Base-by-base conservation (phyloP, 192 early-diverging fungal genomes). In the Gigaspora rosea region DNA sequence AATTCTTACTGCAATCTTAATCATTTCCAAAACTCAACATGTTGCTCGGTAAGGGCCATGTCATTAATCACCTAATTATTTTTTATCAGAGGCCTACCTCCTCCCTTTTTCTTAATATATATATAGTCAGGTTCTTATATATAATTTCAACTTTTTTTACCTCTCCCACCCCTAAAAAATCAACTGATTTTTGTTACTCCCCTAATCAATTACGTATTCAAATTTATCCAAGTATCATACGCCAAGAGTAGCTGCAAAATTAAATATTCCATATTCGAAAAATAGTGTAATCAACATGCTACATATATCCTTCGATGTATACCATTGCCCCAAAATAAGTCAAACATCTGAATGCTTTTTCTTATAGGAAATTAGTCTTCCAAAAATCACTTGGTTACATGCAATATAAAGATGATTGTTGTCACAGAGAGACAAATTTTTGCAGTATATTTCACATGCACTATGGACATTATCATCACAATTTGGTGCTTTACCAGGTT, bases 361-460 rank as follows among this genome's bases (percentile, higher is more conserved):
- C n/a, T n/a, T n/a, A n/a, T n/a, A n/a, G n/a, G n/a, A n/a, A 11
- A 2, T 11, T 63, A 35, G 10, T 33, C 61, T 20, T 35, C 3
- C 22, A 35, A 33, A 35, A 35, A 63, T 63, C 20, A 20, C 61
- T 35, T 63, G 20, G 33, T 63, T 36, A 67, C 65, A 67, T 67
- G 35, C 65, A 46, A 67, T 13, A 1, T 67, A 67, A 41, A 67
- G 18, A 67, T 15, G 0, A 4, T 46, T 36, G 46, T 46, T 49
- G 8, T 11, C 10, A 41, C 61, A 2, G 3, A 63, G 11, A n/a
- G 35, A 20, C 27, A 67, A 67, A 6, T 67, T 36, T 41, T 67
- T 27, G 10, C 12, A 36, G 12, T 67, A 67, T 11, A 67, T 67
- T 67, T 67, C 65, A 67, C 65, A 67, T 33, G 61, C 61, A n/a